Evolutionary conservation across 2,329 filamentous ascomycete species (phyloP), one percentile per base, ranked within the genome.

Genomic region (Phialophora expanda): DNA sequence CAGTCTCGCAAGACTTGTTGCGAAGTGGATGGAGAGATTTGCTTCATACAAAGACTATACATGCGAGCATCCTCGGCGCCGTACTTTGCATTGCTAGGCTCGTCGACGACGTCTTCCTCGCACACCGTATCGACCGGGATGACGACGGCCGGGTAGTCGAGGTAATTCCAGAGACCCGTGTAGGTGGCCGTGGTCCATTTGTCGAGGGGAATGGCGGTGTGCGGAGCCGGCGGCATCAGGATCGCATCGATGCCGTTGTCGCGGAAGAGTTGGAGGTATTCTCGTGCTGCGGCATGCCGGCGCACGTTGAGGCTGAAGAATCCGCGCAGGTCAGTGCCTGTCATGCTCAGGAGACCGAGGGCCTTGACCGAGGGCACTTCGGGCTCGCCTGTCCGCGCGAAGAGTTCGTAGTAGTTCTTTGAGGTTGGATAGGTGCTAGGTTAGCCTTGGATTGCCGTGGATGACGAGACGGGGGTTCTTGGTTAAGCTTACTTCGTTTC

Each of bases 151-250:
- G 89, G 86, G 74, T 90, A 90, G 74, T 91, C 88, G 1, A 91
- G 81, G 55, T 90, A 72, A 73, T 91, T 91, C 87, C 88, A 91
- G 67, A 87, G 84, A 0, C 83, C 78, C 0, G 87, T 90, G 71
- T 91, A 91, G 1, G 83, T 83, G 61, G 85, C 83, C 0, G 85
- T 83, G 0, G 82, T 83, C 76, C 85, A 89, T 3, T 81, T 78
- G 76, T 90, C 87, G 61, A 87, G 82, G 8, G 82, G 80, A 0
- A 87, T 84, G 0, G 87, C 82, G 0, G 87, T 85, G 74, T 89
- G 87, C 1, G 86, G 86, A 17, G 87, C 87, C 0, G 88, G 80
- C 0, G 87, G 87, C 66, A 83, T 86, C 62, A 90, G 82, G 59
- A 90, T 82, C 0, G 85, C 85, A 77, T 90, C 87, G 11, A 89